A percentile compares a stretch with the other conserved stretches of the same genome.
phyloP scores from a whole-genome alignment of 2,329 filamentous ascomycete genomes.

The Colletotrichum euphorbiae region DNA sequence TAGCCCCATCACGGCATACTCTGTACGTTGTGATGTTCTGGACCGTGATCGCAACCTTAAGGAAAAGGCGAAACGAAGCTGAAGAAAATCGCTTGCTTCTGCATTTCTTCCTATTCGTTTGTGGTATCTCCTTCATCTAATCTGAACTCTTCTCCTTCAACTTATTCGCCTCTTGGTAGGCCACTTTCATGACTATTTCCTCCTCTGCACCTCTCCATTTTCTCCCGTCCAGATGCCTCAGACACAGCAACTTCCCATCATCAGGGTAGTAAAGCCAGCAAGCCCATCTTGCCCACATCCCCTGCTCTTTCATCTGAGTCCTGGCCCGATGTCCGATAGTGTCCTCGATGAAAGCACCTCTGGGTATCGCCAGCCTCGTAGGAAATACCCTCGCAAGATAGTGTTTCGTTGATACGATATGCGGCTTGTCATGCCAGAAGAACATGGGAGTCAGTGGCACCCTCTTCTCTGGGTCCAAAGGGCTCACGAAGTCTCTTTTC shows the following conservation, averaged over 20 bases:
- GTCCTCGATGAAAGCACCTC: slow-evolving; percentile 68
- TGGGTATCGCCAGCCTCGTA: slow-evolving; percentile 59
- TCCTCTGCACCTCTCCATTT: slow-evolving; percentile 59
- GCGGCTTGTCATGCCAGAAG: slow-evolving; percentile 71
- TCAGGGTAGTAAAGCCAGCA: slow-evolving; percentile 67
- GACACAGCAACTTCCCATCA: slow-evolving; percentile 57
- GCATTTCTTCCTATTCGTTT: neutral
- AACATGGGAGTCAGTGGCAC: slow-evolving; percentile 66
- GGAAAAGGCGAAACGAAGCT: no score
- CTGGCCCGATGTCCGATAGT: slow-evolving; percentile 65
- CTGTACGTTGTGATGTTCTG: no score
- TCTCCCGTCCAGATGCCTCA: slow-evolving; percentile 63
- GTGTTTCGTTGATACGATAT: slow-evolving; percentile 61
- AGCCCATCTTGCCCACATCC: slow-evolving; percentile 63
- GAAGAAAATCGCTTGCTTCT: neutral
- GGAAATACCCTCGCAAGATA: slow-evolving; percentile 64
- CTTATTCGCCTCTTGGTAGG: neutral
- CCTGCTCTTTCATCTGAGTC: slow-evolving; percentile 65
- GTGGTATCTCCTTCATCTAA: neutral
- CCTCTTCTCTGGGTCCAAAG: slow-evolving; percentile 13
- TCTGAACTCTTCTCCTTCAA: neutral
- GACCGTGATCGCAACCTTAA: no score
- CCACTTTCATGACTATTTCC: slow-evolving; percentile 41
- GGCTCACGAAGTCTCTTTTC: slow-evolving; percentile 53
- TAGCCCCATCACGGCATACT: no score